These are phyloP conservation scores for Blastocystis sp. DNA, from an alignment of 352 stramenopile species.

Conservation along the genomic window DNA sequence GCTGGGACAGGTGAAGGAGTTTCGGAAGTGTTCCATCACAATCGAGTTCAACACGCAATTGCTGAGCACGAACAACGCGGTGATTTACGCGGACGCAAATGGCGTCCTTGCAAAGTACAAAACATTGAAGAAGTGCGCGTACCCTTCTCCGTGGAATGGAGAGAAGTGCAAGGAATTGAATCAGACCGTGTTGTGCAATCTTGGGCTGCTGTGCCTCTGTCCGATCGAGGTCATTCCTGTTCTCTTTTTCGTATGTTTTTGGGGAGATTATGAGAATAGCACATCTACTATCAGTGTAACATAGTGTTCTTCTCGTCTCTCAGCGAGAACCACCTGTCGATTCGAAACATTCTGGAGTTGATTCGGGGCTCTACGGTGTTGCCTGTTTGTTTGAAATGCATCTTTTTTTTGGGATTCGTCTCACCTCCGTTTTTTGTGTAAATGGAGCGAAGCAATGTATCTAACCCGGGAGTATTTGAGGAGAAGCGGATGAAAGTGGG, in stretches of 20 bases:
- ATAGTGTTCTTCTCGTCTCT: slow-evolving; percentile 27
- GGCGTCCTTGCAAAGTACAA: neutral
- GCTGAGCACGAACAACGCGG: neutral
- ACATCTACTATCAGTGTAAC: slow-evolving; percentile 44
- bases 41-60: slow-evolving; percentile 1
- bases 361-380: neutral
- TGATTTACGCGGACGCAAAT: neutral
- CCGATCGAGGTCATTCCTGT: slow-evolving; percentile 45
- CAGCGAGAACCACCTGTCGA: neutral
- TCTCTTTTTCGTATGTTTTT: neutral
- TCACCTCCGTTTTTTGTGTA: too few relatives aligned
- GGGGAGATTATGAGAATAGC: neutral
- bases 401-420: too few relatives aligned
- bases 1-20: neutral
- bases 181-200: slow-evolving; percentile 12
- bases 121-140: neutral
- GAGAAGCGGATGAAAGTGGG: neutral
- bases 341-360: slow-evolving; percentile 25
- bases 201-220: slow-evolving; percentile 28
- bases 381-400: neutral
- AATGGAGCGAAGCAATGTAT: neutral
- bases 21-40: neutral
- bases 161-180: slow-evolving; percentile 9
- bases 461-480: neutral
- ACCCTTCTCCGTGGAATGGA: slow-evolving; percentile 28